Evolutionary conservation across 2,329 filamentous ascomycete genomes (phyloP), one percentile per base, ranked within the genome.

Genomic region (Colletotrichum sojae): DNA sequence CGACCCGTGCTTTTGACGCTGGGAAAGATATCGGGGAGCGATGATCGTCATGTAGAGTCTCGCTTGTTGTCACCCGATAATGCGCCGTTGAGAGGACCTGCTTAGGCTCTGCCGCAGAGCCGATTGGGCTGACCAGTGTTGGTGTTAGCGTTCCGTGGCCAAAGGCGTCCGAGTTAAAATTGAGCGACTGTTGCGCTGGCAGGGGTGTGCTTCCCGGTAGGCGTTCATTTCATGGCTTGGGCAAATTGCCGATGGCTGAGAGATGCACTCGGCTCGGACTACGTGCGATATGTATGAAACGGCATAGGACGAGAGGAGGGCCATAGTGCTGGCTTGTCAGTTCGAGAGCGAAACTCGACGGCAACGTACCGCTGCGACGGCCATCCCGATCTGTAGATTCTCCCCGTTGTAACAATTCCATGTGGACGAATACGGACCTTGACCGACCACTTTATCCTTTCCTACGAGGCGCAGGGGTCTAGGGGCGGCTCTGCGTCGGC

Each of bases 401-500:
- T 49, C 49, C 62, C 66, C 49, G 31, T 31, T 55, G 45, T 27
- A 60, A 51, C n/a, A 25, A 69, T 51, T 36, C 31, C 22, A 60
- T 51, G 31, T 51, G 55, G 61, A 66, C 66, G 36, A 66, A 66
- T 66, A 60, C 66, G 55, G 66, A 66, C 16, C 27, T 60, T 22
- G 49, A 39, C 66, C 66, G 62, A 69, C 62, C 49, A 56, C 55
- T 56, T 9, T 39, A 66, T 66, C 43, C 66, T 61, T 43, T 60
- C 55, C 46, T 55, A 55, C 55, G 66, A 65, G 36, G 55, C 31
- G 48, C 66, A 69, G 45, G 66, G 66, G 36, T 60, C 55, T 18
- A 59, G 62, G 62, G 62, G 49, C 62, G 62, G 66, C 55, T 56
- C 55, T 56, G 51, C 15, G 54, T 54, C 61, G 59, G 64, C 46